Base-by-base conservation (phyloP, 148 eudicot genomes). In the Fagopyrum esculentum region DNA sequence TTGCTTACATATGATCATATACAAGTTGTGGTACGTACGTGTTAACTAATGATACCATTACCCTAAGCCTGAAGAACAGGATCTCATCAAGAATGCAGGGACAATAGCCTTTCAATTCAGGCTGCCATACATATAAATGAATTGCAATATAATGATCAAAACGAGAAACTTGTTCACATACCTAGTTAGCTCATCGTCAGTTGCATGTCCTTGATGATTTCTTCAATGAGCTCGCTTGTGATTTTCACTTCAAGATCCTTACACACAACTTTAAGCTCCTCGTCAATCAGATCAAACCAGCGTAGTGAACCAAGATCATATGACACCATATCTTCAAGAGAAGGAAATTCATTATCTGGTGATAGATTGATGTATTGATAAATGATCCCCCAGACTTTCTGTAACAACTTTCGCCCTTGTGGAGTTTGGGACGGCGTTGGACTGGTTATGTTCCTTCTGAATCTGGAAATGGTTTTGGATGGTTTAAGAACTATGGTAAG, bases 271-370 rank as follows among this genome's bases (percentile, higher is more conserved):
- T 77, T 83, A 15, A 82, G 74, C n/a, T 95, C 92, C 45, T 92
- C 92, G 46, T 86, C 87, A 9, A 86, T 77, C 56, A 85, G 72
- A 57, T 74, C 77, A 13, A 80, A 80, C 98, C 98, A 95, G 2
- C 91, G 89, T 61, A 70, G 74, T 5, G 78, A 75, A 26, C 78
- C 44, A 56, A 92, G 78, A 80, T 95, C 93, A 64, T 86, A 79
- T 73, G 89, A 88, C 56, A 92, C 81, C 88, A 89, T 81, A 64
- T 74, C 82, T 19, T 92, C 93, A 12, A 89, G 84, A 15, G 90
- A 75, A 73, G 83, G 82, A n/a, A 6, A 78, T 8, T 57, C 74
- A 30, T 72, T 73, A 35, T 89, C 91, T 40, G 69, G 57, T 30
- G 80, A 77, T 49, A 96, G 92, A 81, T 88, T 75, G 46, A 86